phyloP scores from a whole-genome alignment of 1,284 basidiomycete species.

The Agroathelia rolfsii region DNA sequence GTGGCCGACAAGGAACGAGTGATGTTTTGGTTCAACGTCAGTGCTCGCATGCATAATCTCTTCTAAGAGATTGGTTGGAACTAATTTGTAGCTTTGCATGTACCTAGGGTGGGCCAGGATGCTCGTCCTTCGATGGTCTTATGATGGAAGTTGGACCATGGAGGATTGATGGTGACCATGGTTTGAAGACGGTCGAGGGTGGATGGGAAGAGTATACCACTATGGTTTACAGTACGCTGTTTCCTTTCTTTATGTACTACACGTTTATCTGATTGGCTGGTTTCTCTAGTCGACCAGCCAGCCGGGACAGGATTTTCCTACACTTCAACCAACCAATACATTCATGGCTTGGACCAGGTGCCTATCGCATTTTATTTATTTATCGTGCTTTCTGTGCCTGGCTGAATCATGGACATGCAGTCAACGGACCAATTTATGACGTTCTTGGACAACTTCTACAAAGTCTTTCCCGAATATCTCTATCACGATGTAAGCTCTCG shows the following conservation, averaged over 20 bases:
- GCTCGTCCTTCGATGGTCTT: constrained; percentile 92
- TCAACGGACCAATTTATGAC: constrained; percentile 73
- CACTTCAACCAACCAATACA: constrained; percentile 76
- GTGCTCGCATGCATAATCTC: constrained; percentile 23
- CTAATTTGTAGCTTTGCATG: not conserved
- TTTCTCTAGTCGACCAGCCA: constrained; percentile 80
- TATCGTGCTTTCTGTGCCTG: constrained; percentile 2
- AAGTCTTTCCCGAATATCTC: constrained; percentile 83
- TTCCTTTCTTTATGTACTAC: constrained; percentile 1
- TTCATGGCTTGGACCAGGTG: constrained; percentile 73
- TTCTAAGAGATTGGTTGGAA: constrained; percentile 1
- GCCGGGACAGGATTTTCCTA: constrained; percentile 94
- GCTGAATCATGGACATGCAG: constrained; percentile 30
- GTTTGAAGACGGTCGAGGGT: constrained; percentile 72
- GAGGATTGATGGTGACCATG: constrained; percentile 71
- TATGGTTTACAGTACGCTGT: constrained; percentile 75
- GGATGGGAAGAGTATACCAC: constrained; percentile 99
- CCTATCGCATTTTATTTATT: constrained; percentile 9
- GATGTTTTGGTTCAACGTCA: constrained; percentile 94
- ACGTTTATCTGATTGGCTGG: constrained; percentile 3
- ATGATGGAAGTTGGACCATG: constrained; percentile 99
- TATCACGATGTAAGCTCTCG: constrained; percentile 65
- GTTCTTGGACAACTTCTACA: constrained; percentile 84
- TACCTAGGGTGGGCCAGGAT: constrained; percentile 93
- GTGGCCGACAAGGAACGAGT: constrained; percentile 81